Percentiles rank a stretch among this genome's conserved stretches.
Evolutionary conservation across 164 flowering plant species (phyloP).

Genomic region (Warburgia ugandensis): DNA sequence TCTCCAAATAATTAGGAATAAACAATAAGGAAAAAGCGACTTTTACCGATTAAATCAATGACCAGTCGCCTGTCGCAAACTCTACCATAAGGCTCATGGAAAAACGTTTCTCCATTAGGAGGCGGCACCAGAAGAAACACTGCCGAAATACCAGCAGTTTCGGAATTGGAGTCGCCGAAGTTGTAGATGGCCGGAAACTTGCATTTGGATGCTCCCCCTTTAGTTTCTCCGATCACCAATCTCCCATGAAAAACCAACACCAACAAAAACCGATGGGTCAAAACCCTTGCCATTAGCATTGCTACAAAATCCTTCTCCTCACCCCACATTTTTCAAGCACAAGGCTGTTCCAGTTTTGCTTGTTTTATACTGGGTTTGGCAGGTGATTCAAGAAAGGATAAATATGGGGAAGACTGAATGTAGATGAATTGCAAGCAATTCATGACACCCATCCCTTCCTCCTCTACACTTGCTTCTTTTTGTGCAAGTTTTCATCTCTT

Average conservation of each 20-base stretch:
- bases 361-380: no score
- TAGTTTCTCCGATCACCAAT: no score
- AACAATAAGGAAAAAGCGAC: background rate
- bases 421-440: no score
- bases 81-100: conserved; percentile 33
- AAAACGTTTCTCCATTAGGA: conserved; percentile 33
- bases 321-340: background rate
- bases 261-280: no score
- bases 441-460: no score
- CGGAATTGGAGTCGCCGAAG: conserved; percentile 55
- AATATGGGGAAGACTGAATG: no score
- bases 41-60: conserved; percentile 54
- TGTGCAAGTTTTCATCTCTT: no score
- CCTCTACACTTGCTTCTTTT: no score
- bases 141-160: conserved; percentile 35
- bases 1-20: no score
- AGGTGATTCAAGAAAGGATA: no score
- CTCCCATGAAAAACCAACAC: background rate
- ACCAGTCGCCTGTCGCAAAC: conserved; percentile 53
- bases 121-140: conserved; percentile 17
- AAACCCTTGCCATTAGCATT: no score
- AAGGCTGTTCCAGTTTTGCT: no score
- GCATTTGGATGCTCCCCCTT: conserved; percentile 6
- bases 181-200: conserved; percentile 39
- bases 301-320: background rate